Conservation (phyloP, 208 protist species). For the Leishmania arabica region DNA sequence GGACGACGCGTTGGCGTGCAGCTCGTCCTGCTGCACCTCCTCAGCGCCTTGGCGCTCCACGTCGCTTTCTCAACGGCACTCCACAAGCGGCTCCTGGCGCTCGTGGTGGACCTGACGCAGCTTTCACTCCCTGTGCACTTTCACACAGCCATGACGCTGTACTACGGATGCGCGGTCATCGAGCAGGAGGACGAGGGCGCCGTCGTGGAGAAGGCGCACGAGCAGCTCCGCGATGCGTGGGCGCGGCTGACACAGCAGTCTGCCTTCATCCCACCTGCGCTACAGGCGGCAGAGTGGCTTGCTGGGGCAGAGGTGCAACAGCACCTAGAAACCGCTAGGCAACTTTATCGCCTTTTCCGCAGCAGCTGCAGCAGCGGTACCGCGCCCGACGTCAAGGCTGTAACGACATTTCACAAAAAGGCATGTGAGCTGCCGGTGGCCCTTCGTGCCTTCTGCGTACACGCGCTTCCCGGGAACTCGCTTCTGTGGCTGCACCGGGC, state of each 20-base stretch:
- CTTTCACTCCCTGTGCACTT: conserved; percentile 28
- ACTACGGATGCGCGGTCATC: conserved; percentile 24
- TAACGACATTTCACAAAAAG: conserved; percentile 14
- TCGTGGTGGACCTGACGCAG: conserved; percentile 16
- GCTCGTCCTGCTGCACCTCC: conserved; percentile 27
- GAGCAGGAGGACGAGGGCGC: conserved; percentile 7
- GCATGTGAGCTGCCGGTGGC: conserved; percentile 14
- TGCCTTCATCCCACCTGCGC: conserved; percentile 1
- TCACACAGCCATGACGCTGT: conserved; percentile 25
- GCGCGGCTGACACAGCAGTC: conserved; percentile 9
- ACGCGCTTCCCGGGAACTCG: conserved; percentile 30
- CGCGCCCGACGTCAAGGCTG: neutral
- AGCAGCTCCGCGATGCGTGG: conserved; percentile 19
- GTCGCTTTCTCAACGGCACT: conserved; percentile 15
- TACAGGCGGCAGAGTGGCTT: conserved; percentile 23
- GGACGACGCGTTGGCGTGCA: conserved; percentile 21
- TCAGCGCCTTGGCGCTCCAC: conserved; percentile 28
- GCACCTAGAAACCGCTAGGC: neutral
- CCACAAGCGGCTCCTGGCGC: conserved; percentile 10
- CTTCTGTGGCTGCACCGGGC: conserved; percentile 17
- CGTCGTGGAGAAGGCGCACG: neutral
- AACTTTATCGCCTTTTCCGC: conserved; percentile 19
- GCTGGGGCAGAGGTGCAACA: conserved; percentile 5
- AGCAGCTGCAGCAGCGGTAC: neutral
- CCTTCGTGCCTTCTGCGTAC: conserved; percentile 30